Base-by-base conservation (phyloP, 352 stramenopile species). In the Phytophthora idaei region DNA sequence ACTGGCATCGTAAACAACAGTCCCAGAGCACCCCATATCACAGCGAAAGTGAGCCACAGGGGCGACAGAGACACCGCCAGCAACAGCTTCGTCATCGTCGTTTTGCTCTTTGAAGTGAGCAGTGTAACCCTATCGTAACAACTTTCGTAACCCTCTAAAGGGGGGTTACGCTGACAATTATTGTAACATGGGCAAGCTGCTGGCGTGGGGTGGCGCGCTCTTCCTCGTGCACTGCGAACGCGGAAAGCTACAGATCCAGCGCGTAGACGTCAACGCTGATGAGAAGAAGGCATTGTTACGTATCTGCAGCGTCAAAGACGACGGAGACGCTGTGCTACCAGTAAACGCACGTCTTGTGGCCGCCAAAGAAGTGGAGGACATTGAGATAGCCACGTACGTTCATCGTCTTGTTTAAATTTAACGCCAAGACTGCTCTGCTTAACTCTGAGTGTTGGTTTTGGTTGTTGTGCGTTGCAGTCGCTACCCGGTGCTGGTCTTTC, bases 311-410 rank as follows among this genome's bases (percentile, higher is more conserved):
- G 37, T 77, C 44, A 32, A 21, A 4, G 5, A 37, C 12, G 42
- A 60, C 12, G 15, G 11, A 28, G 65, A 27, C 11, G 45, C 48
- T 39, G 39, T 45, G 17, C 32, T 87, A 42, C 71, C 76, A 14
- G n/a, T 28, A 3, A 50, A 72, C 11, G 74, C 77, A 31, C 54
- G 32, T 8, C 71, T 89, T 17, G 67, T 84, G 9, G 77, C 68
- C 21, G 73, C 69, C 5, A 73, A 73, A 48, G 69, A 80, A 57
- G 73, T 85, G 45, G 67, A 78, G 58, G 67, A 83, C 48, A 42
- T 55, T 1, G 44, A 70, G 5, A 54, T 85, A n/a, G 77, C 73
- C 48, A 71, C 58, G 80, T 89, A 64, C 55, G 71, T 78, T 47
- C 14, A 27, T 47, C 21, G 17, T n/a, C 39, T 42, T 48, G 11